Percentiles rank a stretch among this genome's conserved stretches.
Conservation (phyloP, 495 filamentous ascomycete species). For the Tuber magnatum region DNA sequence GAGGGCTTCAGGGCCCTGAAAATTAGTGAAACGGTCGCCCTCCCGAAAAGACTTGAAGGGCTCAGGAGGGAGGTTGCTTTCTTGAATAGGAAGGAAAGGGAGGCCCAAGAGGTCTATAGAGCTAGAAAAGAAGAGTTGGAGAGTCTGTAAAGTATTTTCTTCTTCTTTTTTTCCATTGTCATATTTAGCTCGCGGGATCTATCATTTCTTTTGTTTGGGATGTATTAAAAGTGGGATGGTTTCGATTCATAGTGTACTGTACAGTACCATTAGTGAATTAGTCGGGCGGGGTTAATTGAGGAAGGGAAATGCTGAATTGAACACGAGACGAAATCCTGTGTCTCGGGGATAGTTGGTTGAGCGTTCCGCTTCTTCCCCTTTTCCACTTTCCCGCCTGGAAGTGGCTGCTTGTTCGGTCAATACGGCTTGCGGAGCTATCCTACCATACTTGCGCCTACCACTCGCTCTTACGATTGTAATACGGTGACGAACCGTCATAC, state of each 20-base stretch:
- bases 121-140: constrained; percentile 70
- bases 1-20: constrained; percentile 69
- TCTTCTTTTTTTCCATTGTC: background rate
- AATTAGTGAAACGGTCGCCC: constrained; percentile 67
- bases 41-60: constrained; percentile 63
- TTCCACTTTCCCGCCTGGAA: background rate
- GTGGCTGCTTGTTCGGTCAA: background rate
- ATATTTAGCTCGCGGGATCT: background rate
- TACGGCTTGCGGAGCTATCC: background rate
- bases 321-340: background rate
- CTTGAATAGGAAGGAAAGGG: constrained; percentile 73
- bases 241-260: background rate
- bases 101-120: constrained; percentile 82
- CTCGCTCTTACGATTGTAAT: background rate
- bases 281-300: background rate
- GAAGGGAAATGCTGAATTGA: background rate
- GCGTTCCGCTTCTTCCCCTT: background rate
- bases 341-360: background rate
- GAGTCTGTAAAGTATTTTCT: constrained; percentile 43
- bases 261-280: background rate
- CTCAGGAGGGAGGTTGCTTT: constrained; percentile 77
- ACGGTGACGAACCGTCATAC: background rate
- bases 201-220: background rate
- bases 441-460: background rate
- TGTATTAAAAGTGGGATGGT: background rate